These are phyloP conservation scores for Pseudophaeomoniella oleicola DNA, from an alignment of 2,329 filamentous ascomycete species.

Conservation along the genomic window DNA sequence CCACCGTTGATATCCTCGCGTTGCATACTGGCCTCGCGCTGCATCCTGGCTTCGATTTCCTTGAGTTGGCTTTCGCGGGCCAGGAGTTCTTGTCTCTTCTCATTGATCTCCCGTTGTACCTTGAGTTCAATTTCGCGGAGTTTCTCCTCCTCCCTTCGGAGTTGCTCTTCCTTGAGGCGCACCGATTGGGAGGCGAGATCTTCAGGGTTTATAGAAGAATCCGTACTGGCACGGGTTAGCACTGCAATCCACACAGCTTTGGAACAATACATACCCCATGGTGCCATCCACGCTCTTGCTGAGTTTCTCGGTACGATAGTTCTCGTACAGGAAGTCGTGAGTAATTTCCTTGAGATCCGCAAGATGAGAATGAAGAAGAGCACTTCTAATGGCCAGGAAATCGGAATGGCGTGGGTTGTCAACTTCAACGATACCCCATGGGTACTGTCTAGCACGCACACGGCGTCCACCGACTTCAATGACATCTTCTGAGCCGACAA, in stretches of 20 bases:
- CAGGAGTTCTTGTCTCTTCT: constrained; percentile 96
- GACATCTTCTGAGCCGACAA: constrained; percentile 91
- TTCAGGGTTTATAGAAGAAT: constrained; percentile 93
- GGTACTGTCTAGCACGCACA: constrained; percentile 91
- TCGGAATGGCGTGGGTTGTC: constrained; percentile 98
- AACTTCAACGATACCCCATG: constrained; percentile 97
- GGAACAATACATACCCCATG: constrained; percentile 55
- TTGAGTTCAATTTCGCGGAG: constrained; percentile 98
- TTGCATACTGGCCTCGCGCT: constrained; percentile 55
- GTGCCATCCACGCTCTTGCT: constrained; percentile 95
- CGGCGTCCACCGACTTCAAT: constrained; percentile 87
- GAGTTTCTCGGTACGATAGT: constrained; percentile 99
- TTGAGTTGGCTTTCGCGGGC: constrained; percentile 96
- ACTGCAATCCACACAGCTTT: constrained; percentile 8
- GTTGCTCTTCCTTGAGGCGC: constrained; percentile 97
- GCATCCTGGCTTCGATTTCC: constrained; percentile 97
- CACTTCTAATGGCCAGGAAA: constrained; percentile 92
- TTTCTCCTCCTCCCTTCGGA: constrained; percentile 98
- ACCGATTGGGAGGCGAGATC: constrained; percentile 94
- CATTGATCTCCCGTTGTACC: constrained; percentile 99
- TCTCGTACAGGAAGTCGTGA: constrained; percentile 98
- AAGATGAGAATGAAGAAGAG: constrained; percentile 91
- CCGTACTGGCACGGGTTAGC: constrained; percentile 33
- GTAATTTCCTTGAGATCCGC: constrained; percentile 99
- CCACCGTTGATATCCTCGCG: constrained; percentile 15